phyloP scores from a whole-genome alignment of 164 flowering plant genomes.

The Vitis riparia region DNA sequence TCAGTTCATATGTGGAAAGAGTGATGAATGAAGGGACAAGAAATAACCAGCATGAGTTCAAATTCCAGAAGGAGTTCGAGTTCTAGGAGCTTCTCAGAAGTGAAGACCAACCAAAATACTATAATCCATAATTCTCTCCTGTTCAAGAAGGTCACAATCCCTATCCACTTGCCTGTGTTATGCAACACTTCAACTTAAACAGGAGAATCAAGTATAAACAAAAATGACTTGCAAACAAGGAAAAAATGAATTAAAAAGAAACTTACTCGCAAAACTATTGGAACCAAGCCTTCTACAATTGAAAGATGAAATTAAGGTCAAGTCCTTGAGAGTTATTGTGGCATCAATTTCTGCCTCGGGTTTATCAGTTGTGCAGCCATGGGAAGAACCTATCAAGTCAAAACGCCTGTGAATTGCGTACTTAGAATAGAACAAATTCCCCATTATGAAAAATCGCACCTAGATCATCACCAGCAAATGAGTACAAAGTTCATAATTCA shows the following conservation, averaged over 20 bases:
- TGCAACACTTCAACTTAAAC: neutral
- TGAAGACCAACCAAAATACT: constrained; percentile 84
- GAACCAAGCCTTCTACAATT: constrained; percentile 46
- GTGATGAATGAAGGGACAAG: neutral
- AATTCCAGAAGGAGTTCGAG: constrained; percentile 23
- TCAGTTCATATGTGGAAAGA: constrained; percentile 3
- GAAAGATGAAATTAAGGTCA: constrained; percentile 51
- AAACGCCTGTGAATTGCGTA: constrained; percentile 53
- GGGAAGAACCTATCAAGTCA: constrained; percentile 66
- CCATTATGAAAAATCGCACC: constrained; percentile 69
- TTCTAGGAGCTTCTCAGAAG: constrained; percentile 48
- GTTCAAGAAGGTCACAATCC: constrained; percentile 89
- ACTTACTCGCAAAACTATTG: constrained; percentile 52
- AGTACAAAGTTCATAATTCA: neutral
- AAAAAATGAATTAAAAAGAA: constrained; percentile 4
- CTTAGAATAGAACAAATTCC: constrained; percentile 56
- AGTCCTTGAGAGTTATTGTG: constrained; percentile 61
- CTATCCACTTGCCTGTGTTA: constrained; percentile 81
- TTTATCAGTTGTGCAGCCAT: constrained; percentile 51
- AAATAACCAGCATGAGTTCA: constrained; percentile 20
- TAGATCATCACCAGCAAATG: constrained; percentile 6
- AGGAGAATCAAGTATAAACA: neutral
- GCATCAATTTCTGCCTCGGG: constrained; percentile 49
- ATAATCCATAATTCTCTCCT: constrained; percentile 92
- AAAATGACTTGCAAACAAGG: neutral